Percentiles rank a stretch among this genome's conserved stretches.
Evolutionary conservation across 2,329 filamentous ascomycete genomes (phyloP).

Genomic region (Neonectria hederae): DNA sequence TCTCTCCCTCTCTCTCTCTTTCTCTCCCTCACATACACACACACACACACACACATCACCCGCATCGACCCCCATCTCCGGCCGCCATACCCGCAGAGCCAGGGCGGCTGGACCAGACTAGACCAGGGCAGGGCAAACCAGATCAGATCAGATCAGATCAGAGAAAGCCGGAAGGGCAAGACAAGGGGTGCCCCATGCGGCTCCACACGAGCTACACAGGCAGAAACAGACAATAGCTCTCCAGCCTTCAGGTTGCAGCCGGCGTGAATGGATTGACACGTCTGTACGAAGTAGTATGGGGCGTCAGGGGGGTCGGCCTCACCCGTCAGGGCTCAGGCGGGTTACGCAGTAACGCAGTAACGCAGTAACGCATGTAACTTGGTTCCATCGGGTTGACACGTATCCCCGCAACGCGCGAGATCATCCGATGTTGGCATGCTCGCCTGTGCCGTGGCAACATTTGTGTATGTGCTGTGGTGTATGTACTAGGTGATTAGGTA

Average conservation of each 20-base stretch:
- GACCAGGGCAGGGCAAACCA: neutral
- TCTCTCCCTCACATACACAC: too few relatives aligned
- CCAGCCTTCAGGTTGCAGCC: neutral
- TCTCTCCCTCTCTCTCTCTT: too few relatives aligned
- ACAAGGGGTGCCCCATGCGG: neutral
- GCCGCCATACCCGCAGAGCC: neutral
- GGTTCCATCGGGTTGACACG: slow-evolving; percentile 29
- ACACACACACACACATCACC: too few relatives aligned
- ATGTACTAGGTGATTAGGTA: too few relatives aligned
- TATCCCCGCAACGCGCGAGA: slow-evolving; percentile 33
- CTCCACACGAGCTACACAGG: neutral
- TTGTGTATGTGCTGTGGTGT: neutral
- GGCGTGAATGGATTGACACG: slow-evolving; percentile 15
- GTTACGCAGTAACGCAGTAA: neutral
- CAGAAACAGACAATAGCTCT: neutral
- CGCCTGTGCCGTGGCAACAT: slow-evolving; percentile 26
- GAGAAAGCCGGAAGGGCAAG: neutral
- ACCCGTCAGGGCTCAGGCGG: neutral
- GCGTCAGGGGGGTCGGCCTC: slow-evolving; percentile 6
- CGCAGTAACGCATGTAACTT: neutral
- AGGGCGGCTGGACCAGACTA: neutral
- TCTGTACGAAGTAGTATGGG: slow-evolving; percentile 13
- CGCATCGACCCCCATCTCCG: neutral
- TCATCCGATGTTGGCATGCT: slow-evolving; percentile 42
- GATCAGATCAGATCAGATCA: neutral